Conservation (phyloP, 371 early-diverging fungal species). For the Pancytospora epiphaga region DNA sequence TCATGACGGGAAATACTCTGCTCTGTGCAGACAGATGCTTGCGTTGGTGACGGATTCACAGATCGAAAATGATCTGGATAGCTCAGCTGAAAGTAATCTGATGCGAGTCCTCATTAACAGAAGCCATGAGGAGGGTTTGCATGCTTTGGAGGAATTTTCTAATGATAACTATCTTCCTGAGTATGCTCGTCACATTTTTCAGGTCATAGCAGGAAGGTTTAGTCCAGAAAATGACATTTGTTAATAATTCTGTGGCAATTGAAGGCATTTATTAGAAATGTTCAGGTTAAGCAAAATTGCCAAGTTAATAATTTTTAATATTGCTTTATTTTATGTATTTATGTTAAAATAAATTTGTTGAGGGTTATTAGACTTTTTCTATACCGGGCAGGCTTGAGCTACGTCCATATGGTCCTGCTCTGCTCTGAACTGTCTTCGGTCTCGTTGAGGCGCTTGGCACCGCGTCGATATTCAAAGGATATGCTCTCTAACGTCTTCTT, state of each 20-base stretch:
- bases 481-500: no score
- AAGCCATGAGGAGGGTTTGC: background rate
- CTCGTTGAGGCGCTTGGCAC: no score
- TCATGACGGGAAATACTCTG: background rate
- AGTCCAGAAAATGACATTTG: constrained; percentile 49
- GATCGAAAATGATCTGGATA: background rate
- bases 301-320: background rate
- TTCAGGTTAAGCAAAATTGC: background rate
- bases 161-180: constrained; percentile 1
- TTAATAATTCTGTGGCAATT: constrained; percentile 26
- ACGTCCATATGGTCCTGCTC: no score
- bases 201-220: background rate
- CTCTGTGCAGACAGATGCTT: constrained; percentile 5
- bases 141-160: background rate
- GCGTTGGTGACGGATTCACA: background rate
- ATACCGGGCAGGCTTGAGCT: no score
- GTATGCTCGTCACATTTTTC: background rate
- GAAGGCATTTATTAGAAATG: no score
- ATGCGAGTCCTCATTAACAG: constrained; percentile 1
- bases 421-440: no score
- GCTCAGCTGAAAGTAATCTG: background rate
- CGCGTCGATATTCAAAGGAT: no score
- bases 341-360: no score
- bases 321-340: background rate
- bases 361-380: no score